Conservation (phyloP, 495 filamentous ascomycete genomes). For the Penicillium salamii region DNA sequence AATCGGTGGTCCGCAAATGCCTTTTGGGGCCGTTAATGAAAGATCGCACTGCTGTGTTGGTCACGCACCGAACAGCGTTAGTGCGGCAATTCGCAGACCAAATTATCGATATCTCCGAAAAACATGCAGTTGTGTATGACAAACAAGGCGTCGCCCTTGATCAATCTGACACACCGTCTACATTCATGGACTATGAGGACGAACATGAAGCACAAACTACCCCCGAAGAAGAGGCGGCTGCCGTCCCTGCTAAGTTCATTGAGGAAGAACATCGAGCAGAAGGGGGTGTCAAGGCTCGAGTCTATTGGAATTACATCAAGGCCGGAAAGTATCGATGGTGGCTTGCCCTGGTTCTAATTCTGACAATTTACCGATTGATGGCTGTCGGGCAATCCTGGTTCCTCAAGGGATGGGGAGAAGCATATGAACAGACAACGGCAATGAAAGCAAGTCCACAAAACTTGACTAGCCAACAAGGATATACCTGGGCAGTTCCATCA, state of each 20-base stretch:
- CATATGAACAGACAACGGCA: constrained; percentile 48
- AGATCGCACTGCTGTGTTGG: constrained; percentile 63
- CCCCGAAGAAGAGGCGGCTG: constrained; percentile 44
- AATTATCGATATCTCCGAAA: constrained; percentile 61
- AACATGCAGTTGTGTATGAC: constrained; percentile 49
- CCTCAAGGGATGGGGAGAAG: constrained; percentile 81
- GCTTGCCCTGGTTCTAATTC: constrained; percentile 54
- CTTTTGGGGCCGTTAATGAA: constrained; percentile 62
- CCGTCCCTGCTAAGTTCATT: constrained; percentile 71
- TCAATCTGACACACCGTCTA: constrained; percentile 7
- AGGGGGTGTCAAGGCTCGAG: constrained; percentile 67
- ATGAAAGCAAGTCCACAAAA: constrained; percentile 5
- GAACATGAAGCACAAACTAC: constrained; percentile 35
- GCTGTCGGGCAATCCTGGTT: constrained; percentile 71
- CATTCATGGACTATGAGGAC: constrained; percentile 27
- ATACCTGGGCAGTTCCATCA: constrained; percentile 4
- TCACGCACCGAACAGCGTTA: constrained; percentile 75
- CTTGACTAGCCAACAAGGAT: background rate
- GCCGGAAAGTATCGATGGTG: constrained; percentile 73
- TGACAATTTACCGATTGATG: constrained; percentile 57
- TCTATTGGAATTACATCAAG: constrained; percentile 82
- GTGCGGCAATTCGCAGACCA: constrained; percentile 64
- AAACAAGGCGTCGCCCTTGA: constrained; percentile 24
- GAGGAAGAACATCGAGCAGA: constrained; percentile 75
- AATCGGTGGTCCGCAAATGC: constrained; percentile 65